Percentiles rank a stretch among this genome's conserved stretches.
Evolutionary conservation across 495 filamentous ascomycete species (phyloP).

Genomic region (Beverwykella pulmonaria): DNA sequence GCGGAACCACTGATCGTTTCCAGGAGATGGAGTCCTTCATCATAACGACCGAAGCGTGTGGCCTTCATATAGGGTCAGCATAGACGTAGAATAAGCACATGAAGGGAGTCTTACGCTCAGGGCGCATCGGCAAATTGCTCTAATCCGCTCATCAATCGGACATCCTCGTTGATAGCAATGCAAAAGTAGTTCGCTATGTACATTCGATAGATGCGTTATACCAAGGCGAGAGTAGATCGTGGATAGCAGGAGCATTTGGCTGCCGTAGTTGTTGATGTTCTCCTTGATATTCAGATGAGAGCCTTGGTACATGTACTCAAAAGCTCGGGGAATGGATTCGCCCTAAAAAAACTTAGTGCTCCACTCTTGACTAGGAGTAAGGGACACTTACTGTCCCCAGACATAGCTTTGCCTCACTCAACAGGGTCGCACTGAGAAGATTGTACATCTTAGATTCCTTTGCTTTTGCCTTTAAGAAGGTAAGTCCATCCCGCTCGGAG

Average conservation of each 20-base stretch:
- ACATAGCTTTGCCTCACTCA: conserved; percentile 83
- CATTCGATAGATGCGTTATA: conserved; percentile 55
- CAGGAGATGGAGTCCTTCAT: conserved; percentile 67
- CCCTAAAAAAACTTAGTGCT: conserved; percentile 54
- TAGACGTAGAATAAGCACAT: conserved; percentile 5
- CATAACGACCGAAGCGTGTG: conserved; percentile 68
- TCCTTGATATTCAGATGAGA: conserved; percentile 80
- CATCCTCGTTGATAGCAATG: conserved; percentile 67
- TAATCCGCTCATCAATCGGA: conserved; percentile 77
- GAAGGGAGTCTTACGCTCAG: conserved; percentile 52
- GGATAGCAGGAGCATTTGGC: conserved; percentile 70
- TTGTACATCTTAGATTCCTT: conserved; percentile 88
- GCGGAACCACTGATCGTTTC: conserved; percentile 67
- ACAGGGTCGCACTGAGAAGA: conserved; percentile 77
- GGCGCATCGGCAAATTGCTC: conserved; percentile 61
- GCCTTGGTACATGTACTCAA: conserved; percentile 78
- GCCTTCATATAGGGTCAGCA: conserved; percentile 50
- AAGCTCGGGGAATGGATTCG: conserved; percentile 73
- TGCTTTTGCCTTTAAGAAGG: conserved; percentile 83
- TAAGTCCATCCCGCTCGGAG: conserved; percentile 77
- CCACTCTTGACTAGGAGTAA: not conserved
- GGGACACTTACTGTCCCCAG: conserved; percentile 59
- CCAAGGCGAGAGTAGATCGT: conserved; percentile 75
- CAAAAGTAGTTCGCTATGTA: conserved; percentile 75
- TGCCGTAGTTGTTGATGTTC: conserved; percentile 71